Base-by-base conservation (phyloP, 2,329 filamentous ascomycete genomes). In the Didymella segeticola region DNA sequence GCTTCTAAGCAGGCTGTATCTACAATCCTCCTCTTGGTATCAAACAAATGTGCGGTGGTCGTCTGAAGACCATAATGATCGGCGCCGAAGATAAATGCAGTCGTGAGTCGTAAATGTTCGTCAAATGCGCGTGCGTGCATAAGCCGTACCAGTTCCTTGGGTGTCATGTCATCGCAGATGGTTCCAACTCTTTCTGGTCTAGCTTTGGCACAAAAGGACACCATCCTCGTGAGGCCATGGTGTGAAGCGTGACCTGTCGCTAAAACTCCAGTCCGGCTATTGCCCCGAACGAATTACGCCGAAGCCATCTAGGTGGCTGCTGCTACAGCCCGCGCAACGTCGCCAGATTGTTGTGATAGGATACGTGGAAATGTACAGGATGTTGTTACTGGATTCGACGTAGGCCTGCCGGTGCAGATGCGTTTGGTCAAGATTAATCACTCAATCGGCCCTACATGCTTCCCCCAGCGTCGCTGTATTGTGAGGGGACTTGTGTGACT, bases 401-500 rank as follows among this genome's bases (percentile, higher is more conserved):
- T 45, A 25, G 39, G 26, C 12, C 33, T 29, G 51, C 14, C 14
- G 25, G 33, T 26, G 29, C 34, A 41, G 15, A 36, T 23, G 27
- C 23, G 25, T 42, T 42, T 19, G n/a, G 31, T 25, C 33, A 26
- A 38, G 34, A 27, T 22, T 25, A 20, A 33, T 9, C 22, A n/a
- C 12, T 37, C 19, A 47, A 14, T 43, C 34, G 53, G 43, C 43
- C 30, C 47, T 47, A 56, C 47, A 47, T 38, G 43, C 46, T 54
- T 57, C 49, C n/a, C n/a, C n/a, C 65, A 30, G 59, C 47, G 26
- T 63, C 57, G 27, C 41, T 62, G 56, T 67, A 66, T 29, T 66
- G 63, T 23, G 55, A 60, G 15, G 64, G 57, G 26, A 58, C 48
- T 38, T 63, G 63, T 34, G 56, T 54, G 37, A 46, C 51, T 17